phyloP scores from a whole-genome alignment of 1,284 basidiomycete species.

The Cutaneotrichosporon arboriforme region DNA sequence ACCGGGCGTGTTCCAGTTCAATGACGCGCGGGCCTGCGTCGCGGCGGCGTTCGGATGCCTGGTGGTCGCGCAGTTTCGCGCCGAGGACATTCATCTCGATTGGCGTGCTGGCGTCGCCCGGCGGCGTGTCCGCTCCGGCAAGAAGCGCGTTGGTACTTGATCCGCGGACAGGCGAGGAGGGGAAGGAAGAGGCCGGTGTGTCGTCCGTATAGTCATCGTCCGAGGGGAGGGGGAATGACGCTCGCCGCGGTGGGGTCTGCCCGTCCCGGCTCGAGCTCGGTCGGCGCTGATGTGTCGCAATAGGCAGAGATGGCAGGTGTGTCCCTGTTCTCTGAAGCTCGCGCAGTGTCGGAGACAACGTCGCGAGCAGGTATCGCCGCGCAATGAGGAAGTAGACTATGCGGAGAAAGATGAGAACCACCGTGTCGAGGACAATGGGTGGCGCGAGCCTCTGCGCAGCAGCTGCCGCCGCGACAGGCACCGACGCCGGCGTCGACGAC shows the following conservation, averaged over 20 bases:
- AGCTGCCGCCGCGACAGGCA: neutral
- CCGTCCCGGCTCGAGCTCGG: slow-evolving; percentile 18
- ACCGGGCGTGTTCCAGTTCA: slow-evolving; percentile 24
- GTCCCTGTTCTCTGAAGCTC: slow-evolving; percentile 36
- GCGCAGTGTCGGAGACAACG: slow-evolving; percentile 41
- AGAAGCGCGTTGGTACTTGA: neutral
- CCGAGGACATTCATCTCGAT: slow-evolving; percentile 29
- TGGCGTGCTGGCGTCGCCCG: neutral
- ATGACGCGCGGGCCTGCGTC: slow-evolving; percentile 29
- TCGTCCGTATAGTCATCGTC: slow-evolving; percentile 14
- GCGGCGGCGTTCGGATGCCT: slow-evolving; percentile 5
- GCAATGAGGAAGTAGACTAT: slow-evolving; percentile 40
- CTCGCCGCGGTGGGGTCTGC: neutral
- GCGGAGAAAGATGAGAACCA: slow-evolving; percentile 35
- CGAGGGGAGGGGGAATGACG: slow-evolving; percentile 9
- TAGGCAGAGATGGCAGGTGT: slow-evolving; percentile 3
- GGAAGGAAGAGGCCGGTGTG: slow-evolving; percentile 2
- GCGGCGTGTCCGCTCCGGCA: neutral
- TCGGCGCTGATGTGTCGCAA: neutral
- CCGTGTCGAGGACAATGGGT: slow-evolving; percentile 41
- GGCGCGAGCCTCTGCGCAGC: neutral
- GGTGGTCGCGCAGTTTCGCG: slow-evolving; percentile 27
- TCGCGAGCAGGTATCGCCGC: slow-evolving; percentile 38
- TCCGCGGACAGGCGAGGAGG: neutral
- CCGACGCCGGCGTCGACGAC: no score